These are phyloP conservation scores for Termitomyces sp. DNA, from an alignment of 768 basidiomycete genomes.

Conservation along the genomic window DNA sequence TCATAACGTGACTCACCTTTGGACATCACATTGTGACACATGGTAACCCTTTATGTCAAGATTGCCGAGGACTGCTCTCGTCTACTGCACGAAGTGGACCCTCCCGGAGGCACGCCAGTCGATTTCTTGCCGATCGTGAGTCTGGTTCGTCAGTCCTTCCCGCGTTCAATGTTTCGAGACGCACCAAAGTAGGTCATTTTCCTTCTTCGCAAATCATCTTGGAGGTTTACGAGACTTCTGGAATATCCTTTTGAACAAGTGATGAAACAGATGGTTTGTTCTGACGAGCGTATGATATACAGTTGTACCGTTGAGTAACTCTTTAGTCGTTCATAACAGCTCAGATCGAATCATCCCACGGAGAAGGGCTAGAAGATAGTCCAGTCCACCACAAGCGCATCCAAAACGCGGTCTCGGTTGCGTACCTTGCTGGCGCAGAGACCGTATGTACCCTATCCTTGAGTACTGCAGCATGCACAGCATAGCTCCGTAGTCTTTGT, in stretches of 20 bases:
- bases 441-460: conserved; percentile 21
- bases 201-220: conserved; percentile 20
- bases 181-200: conserved; percentile 21
- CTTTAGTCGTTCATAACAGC: background rate
- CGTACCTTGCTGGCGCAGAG: conserved; percentile 28
- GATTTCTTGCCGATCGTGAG: conserved; percentile 15
- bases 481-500: conserved; percentile 17
- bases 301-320: no score
- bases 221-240: background rate
- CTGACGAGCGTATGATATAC: no score
- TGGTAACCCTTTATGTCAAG: conserved; percentile 6
- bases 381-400: conserved; percentile 4
- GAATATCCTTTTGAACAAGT: conserved; percentile 7
- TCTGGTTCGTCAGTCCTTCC: background rate
- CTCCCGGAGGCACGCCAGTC: conserved; percentile 7
- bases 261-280: conserved; percentile 28
- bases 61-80: conserved; percentile 1
- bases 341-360: background rate
- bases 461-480: background rate
- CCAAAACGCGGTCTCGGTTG: conserved; percentile 12
- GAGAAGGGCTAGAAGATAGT: background rate
- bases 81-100: background rate
- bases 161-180: background rate
- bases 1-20: conserved; percentile 9
- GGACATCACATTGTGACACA: conserved; percentile 8